phyloP scores from a whole-genome alignment of 306 rosid genomes.

The Calophaca sinica region DNA sequence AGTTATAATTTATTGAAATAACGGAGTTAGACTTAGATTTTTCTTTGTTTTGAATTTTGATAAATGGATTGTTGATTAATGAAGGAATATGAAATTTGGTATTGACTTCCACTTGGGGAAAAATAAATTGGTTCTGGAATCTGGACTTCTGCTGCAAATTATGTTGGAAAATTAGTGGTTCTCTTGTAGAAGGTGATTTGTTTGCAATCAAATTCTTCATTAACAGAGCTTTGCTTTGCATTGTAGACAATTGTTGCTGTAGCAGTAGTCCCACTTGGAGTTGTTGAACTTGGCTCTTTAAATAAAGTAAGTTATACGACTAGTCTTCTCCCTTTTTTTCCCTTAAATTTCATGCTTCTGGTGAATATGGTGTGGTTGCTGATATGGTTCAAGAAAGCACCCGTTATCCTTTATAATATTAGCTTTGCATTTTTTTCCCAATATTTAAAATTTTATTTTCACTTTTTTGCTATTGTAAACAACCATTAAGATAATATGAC shows the following conservation, averaged over 20 bases:
- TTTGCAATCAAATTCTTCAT: too few species aligned
- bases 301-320: conserved; percentile 72
- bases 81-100: too few species aligned
- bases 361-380: too few species aligned
- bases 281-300: conserved; percentile 88
- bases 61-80: conserved; percentile 32
- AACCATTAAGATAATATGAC: too few species aligned
- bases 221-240: too few species aligned
- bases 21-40: conserved; percentile 5
- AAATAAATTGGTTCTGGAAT: conserved; percentile 2
- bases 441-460: conserved; percentile 14
- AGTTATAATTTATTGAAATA: conserved; percentile 19
- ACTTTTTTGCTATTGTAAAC: not conserved
- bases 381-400: conserved; percentile 34
- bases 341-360: conserved; percentile 20
- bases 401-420: not conserved
- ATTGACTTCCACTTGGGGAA: not conserved
- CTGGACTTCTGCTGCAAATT: not conserved
- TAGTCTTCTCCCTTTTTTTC: conserved; percentile 22
- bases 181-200: too few species aligned
- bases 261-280: conserved; percentile 84
- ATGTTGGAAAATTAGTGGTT: conserved; percentile 39
- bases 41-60: too few species aligned
- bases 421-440: too few species aligned
- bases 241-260: conserved; percentile 79